Base-by-base conservation (phyloP, 257 asterid genomes). In the Orobanche coerulescens region DNA sequence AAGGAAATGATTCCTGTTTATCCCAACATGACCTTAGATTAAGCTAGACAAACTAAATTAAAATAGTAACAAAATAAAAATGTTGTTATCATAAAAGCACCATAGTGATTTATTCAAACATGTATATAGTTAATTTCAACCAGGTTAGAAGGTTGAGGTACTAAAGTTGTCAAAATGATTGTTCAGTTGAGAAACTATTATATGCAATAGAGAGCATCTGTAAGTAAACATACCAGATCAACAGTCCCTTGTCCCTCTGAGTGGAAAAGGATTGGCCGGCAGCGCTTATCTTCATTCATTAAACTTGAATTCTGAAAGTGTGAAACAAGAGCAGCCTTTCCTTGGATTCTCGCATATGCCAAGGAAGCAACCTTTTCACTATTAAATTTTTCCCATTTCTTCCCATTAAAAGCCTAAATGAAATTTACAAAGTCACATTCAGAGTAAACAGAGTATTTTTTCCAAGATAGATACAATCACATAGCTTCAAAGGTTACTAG, bases 281-380 rank as follows among this genome's bases (percentile, higher is more conserved):
- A 92, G 26, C 89, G 76, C 65, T 84, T 88, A 77, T 92, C 98
- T 77, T 86, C 96, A 30, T 88, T 92, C 96, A 92, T 92, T 64
- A 92, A 78, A 79, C 95, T 86, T 39, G 98, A 92, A 75, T 92
- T 88, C 79, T 92, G 95, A 65, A 92, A 92, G 78, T 92, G 98
- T 0, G 94, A 82, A 65, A 92, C 74, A 1, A 92, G 75, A 36
- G 96, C 93, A 34, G 68, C 40, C 68, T 84, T 92, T 54, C 98
- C 96, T 64, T 91, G 98, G 61, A 91, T 91, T 71, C 98, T 84
- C 0, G 95, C 96, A 70, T 91, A 91, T 54, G 98, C 98, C 75
- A 92, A 80, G 10, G 98, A 86, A n/a, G 96, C 95, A 25, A 92
- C 95, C 64, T 92, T 92, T 74, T 88, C 98, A 42, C 98, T 92